Evolutionary conservation across 495 filamentous ascomycete species (phyloP), one percentile per base, ranked within the genome.

Genomic region (Annulohypoxylon moriforme): DNA sequence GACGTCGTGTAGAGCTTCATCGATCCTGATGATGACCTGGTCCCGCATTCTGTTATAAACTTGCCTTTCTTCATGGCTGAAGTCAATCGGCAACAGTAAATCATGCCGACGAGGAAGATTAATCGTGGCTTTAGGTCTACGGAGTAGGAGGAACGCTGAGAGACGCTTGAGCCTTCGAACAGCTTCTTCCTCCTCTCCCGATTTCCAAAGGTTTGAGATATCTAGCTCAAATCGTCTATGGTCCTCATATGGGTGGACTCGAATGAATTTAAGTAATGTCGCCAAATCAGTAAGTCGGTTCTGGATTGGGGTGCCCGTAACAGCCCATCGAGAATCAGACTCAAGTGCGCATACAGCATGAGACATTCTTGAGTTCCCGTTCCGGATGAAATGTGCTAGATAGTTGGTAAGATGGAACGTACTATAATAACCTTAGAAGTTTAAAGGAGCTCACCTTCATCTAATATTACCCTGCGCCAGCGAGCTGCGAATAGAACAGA

Each of bases 271-370:
- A 6, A 85, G 69, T 4, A 82, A 68, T 0, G 73, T 68, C 5
- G 73, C 73, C 10, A 85, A 66, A 38, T 85, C 83, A 2, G 53
- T 63, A 0, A 85, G 72, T 1, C 72, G 70, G 42, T 85, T 85
- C 53, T 85, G 83, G 1, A 85, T 81, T 0, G 83, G 83, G 0
- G 82, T 85, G 0, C 79, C 82, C 0, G 79, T 84, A 0, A 84
- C 78, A 8, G 79, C 81, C 83, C 83, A 85, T 3, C 83, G 74
- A 10, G 69, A 67, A 3, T 62, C 68, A 0, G 81, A 64, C 2
- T 76, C 29, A 7, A 85, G 74, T 4, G 72, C 72, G 53, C 75
- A 83, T 0, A 77, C 50, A 7, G 83, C 81, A 16, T 64, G 61
- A 4, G 82, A 40, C 36, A 40, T 40, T 14, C 36, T 40, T n/a